Conservation (phyloP, 345 rosid species). For the Barbarea vulgaris region DNA sequence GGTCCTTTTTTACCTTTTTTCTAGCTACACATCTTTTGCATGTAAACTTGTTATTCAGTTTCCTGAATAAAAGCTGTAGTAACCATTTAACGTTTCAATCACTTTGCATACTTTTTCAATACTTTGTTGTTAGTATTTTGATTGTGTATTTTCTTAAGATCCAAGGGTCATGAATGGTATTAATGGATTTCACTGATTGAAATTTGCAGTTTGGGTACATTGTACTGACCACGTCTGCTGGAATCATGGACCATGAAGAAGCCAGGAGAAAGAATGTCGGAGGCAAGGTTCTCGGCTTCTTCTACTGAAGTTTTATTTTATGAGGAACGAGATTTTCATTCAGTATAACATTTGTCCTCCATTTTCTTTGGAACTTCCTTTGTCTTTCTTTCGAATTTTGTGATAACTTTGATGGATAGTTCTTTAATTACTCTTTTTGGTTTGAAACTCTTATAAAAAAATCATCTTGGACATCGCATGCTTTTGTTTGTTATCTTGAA, state of each 20-base stretch:
- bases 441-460: neutral
- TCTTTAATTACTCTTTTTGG: constrained; percentile 10
- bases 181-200: neutral
- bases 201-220: constrained; percentile 45
- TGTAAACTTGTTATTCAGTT: neutral
- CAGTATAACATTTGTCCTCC: neutral
- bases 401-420: constrained; percentile 35
- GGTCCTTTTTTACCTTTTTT: neutral
- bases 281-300: constrained; percentile 51
- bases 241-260: constrained; percentile 51
- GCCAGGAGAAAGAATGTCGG: constrained; percentile 51
- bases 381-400: constrained; percentile 27
- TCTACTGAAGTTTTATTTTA: constrained; percentile 38
- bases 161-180: neutral
- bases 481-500: neutral
- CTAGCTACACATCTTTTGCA: neutral
- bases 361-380: constrained; percentile 14
- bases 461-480: constrained; percentile 3
- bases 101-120: neutral
- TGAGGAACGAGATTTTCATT: constrained; percentile 1
- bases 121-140: neutral
- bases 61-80: neutral
- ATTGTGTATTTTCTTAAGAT: neutral
- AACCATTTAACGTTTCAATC: neutral
- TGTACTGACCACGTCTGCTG: constrained; percentile 47